Base-by-base conservation (phyloP, 2,329 filamentous ascomycete genomes). In the Canariomyces notabilis region DNA sequence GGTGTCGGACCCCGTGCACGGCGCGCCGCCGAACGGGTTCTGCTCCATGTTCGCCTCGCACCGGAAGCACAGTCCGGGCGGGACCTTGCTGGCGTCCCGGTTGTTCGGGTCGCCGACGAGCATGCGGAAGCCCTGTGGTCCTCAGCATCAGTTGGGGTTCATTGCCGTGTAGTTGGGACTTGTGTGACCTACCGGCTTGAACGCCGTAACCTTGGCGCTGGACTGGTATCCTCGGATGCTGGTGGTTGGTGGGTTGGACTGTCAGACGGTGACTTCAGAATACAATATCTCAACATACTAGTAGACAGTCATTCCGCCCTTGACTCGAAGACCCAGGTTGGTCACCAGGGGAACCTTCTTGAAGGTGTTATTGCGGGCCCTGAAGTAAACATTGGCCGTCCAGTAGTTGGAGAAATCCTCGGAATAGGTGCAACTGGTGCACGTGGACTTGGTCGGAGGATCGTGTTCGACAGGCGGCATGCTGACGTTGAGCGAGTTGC, bases 81-180 rank as follows among this genome's bases (percentile, higher is more conserved):
- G n/a, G n/a, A n/a, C n/a, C n/a, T n/a, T n/a, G n/a, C n/a, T n/a
- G n/a, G n/a, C n/a, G n/a, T n/a, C n/a, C 26, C 62, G 56, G 35
- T 64, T 65, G 34, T 58, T 53, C 15, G 63, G 60, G 42, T 71
- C 61, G 31, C 68, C 70, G 37, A 70, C 61, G 38, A 68, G 60
- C 68, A 72, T 72, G 18, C 69, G 63, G 58, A 71, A 72, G 3
- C 69, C 68, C n/a, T n/a, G n/a, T n/a, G n/a, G n/a, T n/a, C n/a
- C n/a, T n/a, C n/a, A n/a, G n/a, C n/a, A n/a, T n/a, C n/a, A n/a
- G n/a, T n/a, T n/a, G n/a, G n/a, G n/a, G n/a, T n/a, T n/a, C n/a
- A n/a, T n/a, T n/a, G n/a, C n/a, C n/a, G n/a, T n/a, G n/a, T n/a
- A n/a, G n/a, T n/a, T n/a, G n/a, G n/a, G n/a, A n/a, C n/a, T n/a